Evolutionary conservation across 2,329 filamentous ascomycete genomes (phyloP).

Genomic region (Rutstroemia sp.): DNA sequence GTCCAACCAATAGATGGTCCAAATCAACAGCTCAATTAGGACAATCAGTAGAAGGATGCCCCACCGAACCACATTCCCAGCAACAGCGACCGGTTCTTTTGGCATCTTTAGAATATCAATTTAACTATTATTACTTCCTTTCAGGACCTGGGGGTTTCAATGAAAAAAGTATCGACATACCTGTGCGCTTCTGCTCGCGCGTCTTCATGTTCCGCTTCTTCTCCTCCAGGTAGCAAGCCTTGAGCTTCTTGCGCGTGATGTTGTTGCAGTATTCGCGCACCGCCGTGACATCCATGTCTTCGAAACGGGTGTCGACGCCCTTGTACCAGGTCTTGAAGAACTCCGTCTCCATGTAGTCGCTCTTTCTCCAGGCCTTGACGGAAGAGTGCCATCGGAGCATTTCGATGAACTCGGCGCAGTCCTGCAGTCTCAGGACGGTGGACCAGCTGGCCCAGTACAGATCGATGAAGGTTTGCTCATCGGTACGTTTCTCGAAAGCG

Average conservation of each 20-base stretch:
- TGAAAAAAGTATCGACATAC: background rate
- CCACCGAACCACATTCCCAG: conserved; percentile 1
- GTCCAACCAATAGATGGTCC: conserved; percentile 2
- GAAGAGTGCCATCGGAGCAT: conserved; percentile 9
- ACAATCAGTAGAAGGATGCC: conserved; percentile 1
- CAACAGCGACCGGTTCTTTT: background rate
- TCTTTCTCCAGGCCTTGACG: conserved; percentile 5
- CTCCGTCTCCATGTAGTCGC: conserved; percentile 4
- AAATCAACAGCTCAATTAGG: conserved; percentile 5
- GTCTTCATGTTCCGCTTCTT: conserved; percentile 6
- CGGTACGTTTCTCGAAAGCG: conserved; percentile 5
- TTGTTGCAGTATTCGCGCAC: conserved; percentile 7
- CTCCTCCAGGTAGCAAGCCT: conserved; percentile 7
- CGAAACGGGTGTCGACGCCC: conserved; percentile 5
- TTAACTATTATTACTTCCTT: background rate
- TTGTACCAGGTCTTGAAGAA: conserved; percentile 9
- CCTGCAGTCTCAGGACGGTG: conserved; percentile 3
- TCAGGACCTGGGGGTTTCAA: background rate
- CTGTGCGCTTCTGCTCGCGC: background rate
- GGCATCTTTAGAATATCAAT: conserved; percentile 7
- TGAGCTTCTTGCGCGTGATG: conserved; percentile 6
- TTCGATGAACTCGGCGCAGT: conserved; percentile 8
- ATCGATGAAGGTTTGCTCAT: conserved; percentile 6
- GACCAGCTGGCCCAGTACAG: conserved; percentile 8
- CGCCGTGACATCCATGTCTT: conserved; percentile 5